Base-by-base conservation (phyloP, 257 asterid species). In the Petunia axillaris region DNA sequence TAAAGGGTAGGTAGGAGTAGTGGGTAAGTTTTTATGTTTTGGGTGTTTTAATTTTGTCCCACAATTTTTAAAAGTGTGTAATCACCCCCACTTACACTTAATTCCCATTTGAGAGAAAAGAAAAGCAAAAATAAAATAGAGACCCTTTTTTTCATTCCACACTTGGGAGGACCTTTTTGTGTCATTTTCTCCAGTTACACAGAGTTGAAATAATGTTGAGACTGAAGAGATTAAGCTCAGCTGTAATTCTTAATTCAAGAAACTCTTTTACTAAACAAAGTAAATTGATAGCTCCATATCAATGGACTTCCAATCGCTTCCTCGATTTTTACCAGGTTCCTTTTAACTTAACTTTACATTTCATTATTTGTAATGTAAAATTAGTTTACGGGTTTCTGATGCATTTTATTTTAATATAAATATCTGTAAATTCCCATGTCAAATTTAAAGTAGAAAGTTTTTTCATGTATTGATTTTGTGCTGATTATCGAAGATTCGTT, bases 311-410 rank as follows among this genome's bases (percentile, higher is more conserved):
- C 73, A 81, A 59, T 46, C 98, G 99, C 81, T 96, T 87, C 83
- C 88, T 91, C 40, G 98, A 92, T 83, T 79, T 96, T 85, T 87
- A 87, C 70, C 95, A 96, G 98, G 98, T 92, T 81, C 0, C 82
- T 84, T 64, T 16, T 36, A 11, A 25, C 25, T 25, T 25, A 25
- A 25, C 25, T 25, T 25, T 25, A 25, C 25, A 25, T 65, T 8
- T 15, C 3, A 80, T 48, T 4, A 64, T 78, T 68, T 83, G 44
- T 73, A 40, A 14, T 46, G 53, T 65, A 55, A 7, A 14, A 0
- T 16, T 36, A 37, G 6, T 43, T 63, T 25, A 25, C 25, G 25
- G 25, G 25, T 25, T 25, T 25, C 25, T 25, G 25, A 25, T 25
- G 25, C 25, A 25, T 25, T 25, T 25, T 25, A 25, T 25, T 25